Evolutionary conservation across 768 basidiomycete species (phyloP), one percentile per base, ranked within the genome.

Genomic region (Auriscalpium vulgare): DNA sequence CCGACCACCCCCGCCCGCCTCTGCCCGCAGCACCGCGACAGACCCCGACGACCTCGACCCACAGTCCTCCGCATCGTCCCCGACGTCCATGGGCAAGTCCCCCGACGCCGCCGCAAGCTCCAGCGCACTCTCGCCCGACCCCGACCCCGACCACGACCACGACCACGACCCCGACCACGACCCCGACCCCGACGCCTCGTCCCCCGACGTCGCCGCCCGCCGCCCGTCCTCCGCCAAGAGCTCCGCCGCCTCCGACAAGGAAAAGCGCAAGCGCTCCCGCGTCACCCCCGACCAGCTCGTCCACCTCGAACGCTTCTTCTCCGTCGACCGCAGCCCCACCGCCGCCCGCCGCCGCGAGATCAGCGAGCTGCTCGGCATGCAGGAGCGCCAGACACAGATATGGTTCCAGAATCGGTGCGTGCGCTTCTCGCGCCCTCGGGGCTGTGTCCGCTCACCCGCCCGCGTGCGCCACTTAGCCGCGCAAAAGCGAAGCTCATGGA

Each of bases 361-460:
- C 52, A 82, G 85, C 56, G 79, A 83, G 23, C 68, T 80, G 54
- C 74, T 92, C 5, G 87, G 87, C 14, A 90, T 92, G 85, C 80
- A 87, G 51, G 90, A 91, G 70, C 83, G 88, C 38, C 90, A 91
- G 74, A 90, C 87, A 0, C 90, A 91, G 69, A 87, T 92, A 48
- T 91, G 90, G 90, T 92, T 91, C 63, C 89, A 92, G 67, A 91
- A 92, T 66, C 76, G 89, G 89, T 85, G 60, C 56, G 74, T 60
- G 19, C 29, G 10, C 16, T 17, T 34, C 11, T 14, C 8, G 35
- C 16, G 59, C 34, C 59, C 40, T 54, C 14, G 9, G 13, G 50
- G 62, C 29, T 8, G 62, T 60, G 5, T 51, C 47, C 4, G 37
- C 59, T 11, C 40, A 37, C 35, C 36, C 7, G 21, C 21, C 21